Base-by-base conservation (phyloP, 106 monocot species). In the Acanthochlamys bracteata region DNA sequence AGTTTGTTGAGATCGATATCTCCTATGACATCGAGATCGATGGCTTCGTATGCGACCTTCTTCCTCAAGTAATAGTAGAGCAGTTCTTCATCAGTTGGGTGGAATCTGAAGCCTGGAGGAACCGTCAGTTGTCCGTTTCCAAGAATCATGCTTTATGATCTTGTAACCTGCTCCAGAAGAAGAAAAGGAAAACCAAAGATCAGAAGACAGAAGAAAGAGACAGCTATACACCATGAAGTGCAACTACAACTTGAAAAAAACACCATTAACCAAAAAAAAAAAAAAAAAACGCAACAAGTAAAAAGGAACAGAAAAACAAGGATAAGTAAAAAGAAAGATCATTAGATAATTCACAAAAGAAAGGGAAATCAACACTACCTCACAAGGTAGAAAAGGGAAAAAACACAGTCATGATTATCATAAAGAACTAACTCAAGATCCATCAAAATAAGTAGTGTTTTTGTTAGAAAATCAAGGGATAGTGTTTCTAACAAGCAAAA, bases 1-100 rank as follows among this genome's bases (percentile, higher is more conserved):
- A 95, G 80, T 60, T 87, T 95, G 75, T 95, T 95, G 66, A 95
- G 84, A 66, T 95, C 95, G 24, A 95, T 62, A 24, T 90, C 95
- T 67, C 90, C 73, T 63, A 95, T 95, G 63, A 95, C 84, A 66
- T 95, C 95, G 15, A 95, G 95, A 75, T 95, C 95, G 27, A 95
- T 95, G 41, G 84, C 72, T 67, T 95, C 86, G 65, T 82, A 90
- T 40, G 90, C 79, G 16, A 95, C 86, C 73, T 95, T 95, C 82
- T 95, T 95, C 75, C 87, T 87, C 46, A 95, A 73, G 57, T 95
- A 95, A 64, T 95, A 95, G 69, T 90, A 78, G 63, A 95, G 86
- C 21, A 95, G 86, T 69, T 95, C 95, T 65, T 95, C 95, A 24
- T 95, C 95, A 0, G 95, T 95, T 7, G 93, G 88, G 66, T 88